Evolutionary conservation across 441 rosid genomes (phyloP).

Genomic region (Theobroma grandiflorum): DNA sequence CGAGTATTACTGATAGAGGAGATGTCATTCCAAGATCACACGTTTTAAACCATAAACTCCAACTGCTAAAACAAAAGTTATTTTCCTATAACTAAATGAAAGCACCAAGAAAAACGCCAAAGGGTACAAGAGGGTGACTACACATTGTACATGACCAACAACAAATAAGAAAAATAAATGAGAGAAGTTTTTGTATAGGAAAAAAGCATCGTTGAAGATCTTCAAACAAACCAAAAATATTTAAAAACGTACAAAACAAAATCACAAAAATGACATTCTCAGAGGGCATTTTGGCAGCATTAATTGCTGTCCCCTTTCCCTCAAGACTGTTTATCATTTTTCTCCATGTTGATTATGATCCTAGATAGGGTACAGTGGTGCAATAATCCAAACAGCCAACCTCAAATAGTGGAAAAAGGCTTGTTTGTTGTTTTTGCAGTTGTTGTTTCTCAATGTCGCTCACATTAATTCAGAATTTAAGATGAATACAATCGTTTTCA

Average conservation of each 20-base stretch:
- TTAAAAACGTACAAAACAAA: neutral
- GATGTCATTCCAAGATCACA: conserved; percentile 6
- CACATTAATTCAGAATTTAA: neutral
- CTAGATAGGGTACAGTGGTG: neutral
- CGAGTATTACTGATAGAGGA: conserved; percentile 15
- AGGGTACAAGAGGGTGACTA: neutral
- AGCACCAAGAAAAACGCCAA: conserved; percentile 11
- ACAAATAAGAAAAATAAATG: neutral
- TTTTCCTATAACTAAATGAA: conserved; percentile 23
- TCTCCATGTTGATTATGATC: neutral
- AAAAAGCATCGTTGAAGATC: neutral
- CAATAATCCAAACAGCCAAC: neutral
- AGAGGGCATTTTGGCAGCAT: conserved; percentile 7
- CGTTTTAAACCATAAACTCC: conserved; percentile 19
- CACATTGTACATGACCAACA: conserved; percentile 3
- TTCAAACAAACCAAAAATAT: neutral
- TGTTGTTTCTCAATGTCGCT: neutral
- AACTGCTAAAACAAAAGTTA: conserved; percentile 6
- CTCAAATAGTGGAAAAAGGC: neutral
- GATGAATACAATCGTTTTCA: neutral
- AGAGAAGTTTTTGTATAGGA: neutral
- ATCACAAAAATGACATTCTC: neutral
- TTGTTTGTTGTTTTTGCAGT: neutral
- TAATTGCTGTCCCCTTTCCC: neutral
- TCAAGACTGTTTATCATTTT: neutral